Base-by-base conservation (phyloP, 163 green algal genomes). In the Scenedesmus sp. region DNA sequence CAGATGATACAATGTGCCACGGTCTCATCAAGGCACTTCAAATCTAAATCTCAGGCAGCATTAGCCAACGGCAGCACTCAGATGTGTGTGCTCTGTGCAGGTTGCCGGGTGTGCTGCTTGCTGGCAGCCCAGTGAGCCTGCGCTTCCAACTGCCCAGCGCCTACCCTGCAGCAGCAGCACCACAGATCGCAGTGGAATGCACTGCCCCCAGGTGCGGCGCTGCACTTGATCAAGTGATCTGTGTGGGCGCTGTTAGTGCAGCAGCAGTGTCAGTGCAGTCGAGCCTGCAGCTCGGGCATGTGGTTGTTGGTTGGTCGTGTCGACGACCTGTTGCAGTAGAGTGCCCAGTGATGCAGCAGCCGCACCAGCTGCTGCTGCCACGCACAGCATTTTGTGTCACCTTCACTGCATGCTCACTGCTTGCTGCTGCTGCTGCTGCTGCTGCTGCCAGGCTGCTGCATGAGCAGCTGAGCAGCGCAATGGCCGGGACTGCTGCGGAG, bases 71-170 rank as follows among this genome's bases (percentile, higher is more conserved):
- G 10, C 10, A 70, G 62, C 2, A 16, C 2, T 5, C 18, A 5
- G 2, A 13, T 70, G 9, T 70, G 2, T 20, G 62, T 70, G 62
- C 10, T 13, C 62, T 23, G 18, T 73, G 20, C 87, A 91, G 87
- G 73, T 52, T 86, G 20, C 73, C 73, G 2, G 76, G 34, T 52
- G 74, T 85, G 56, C 23, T 59, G 55, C 74, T 91, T 12, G 3
- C 5, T 4, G 74, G 87, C 23, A 46, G 23, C 23, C 73, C 87
- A 12, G 87, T 85, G 34, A 34, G n/a, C 8, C 55, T 91, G 74
- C 56, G 59, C 46, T 91, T 91, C 81, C 77, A 84, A 76, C 87
- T 91, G 87, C 87, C 87, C 2, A 15, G n/a, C 34, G 26, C 15
- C 8, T 91, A 91, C 87, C 87, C 87, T 5, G 9, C 86, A 76